These are phyloP conservation scores for Rhizoclosmatium sp. DNA, from an alignment of 192 early-diverging fungal genomes.

Conservation along the genomic window DNA sequence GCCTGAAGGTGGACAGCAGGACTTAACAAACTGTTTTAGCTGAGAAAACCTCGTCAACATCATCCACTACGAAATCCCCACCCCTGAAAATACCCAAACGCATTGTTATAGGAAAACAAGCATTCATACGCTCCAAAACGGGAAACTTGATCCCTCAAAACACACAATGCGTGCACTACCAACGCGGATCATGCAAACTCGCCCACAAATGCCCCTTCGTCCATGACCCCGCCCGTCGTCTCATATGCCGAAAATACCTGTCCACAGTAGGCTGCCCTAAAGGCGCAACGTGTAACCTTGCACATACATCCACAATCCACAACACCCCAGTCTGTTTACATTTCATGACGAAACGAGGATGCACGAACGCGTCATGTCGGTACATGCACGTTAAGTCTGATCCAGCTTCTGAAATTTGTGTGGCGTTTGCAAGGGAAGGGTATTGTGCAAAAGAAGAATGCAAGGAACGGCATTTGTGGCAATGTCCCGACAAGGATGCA, in stretches of 20 bases:
- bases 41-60: neutral
- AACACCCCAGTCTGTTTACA: conserved; percentile 11
- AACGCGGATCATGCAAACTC: neutral
- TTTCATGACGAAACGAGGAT: neutral
- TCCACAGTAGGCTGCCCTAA: neutral
- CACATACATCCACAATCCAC: neutral
- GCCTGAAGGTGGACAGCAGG: too few species aligned
- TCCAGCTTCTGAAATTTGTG: neutral
- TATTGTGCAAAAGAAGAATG: conserved; percentile 2
- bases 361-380: neutral
- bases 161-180: conserved; percentile 5
- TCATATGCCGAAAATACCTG: conserved; percentile 18
- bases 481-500: conserved; percentile 19
- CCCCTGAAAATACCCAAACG: conserved; percentile 1
- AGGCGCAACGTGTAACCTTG: neutral
- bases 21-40: too few species aligned
- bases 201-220: conserved; percentile 22
- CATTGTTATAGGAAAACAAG: neutral
- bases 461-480: conserved; percentile 1
- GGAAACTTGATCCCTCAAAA: conserved; percentile 2
- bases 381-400: neutral
- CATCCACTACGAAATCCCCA: neutral
- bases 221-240: conserved; percentile 1
- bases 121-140: conserved; percentile 13
- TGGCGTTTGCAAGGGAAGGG: conserved; percentile 4